Evolutionary conservation across 208 protist genomes (phyloP).

Genomic region (Leishmania tarentolae): DNA sequence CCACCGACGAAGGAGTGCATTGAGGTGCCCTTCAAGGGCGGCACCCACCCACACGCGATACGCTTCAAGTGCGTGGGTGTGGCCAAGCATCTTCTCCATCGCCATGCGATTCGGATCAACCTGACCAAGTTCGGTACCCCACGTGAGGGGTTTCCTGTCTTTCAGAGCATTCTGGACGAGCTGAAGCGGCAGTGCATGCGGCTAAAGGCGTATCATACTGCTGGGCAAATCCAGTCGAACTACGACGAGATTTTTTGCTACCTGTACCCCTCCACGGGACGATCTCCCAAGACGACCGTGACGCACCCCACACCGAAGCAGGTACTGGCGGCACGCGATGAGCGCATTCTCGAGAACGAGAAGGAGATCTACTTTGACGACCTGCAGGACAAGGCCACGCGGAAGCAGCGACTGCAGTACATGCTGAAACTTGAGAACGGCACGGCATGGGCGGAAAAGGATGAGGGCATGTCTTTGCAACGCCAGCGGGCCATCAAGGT

Average conservation of each 20-base stretch:
- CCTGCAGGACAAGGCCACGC: conserved; percentile 55
- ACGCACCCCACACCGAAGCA: conserved; percentile 63
- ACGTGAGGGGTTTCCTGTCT: conserved; percentile 82
- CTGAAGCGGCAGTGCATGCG: conserved; percentile 64
- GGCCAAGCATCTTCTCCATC: conserved; percentile 76
- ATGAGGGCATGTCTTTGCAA: conserved; percentile 84
- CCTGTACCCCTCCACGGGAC: conserved; percentile 80
- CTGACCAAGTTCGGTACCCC: conserved; percentile 87
- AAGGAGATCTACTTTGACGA: conserved; percentile 88
- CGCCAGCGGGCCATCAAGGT: conserved; percentile 87
- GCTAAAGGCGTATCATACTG: conserved; percentile 77
- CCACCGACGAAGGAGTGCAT: conserved; percentile 65
- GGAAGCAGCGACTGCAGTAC: conserved; percentile 64
- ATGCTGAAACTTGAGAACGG: conserved; percentile 68
- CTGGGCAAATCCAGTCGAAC: conserved; percentile 61
- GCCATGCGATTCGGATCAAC: conserved; percentile 75
- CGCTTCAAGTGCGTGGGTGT: conserved; percentile 87
- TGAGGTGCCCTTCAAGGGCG: conserved; percentile 85
- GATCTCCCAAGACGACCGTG: conserved; percentile 82
- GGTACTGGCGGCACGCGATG: conserved; percentile 59
- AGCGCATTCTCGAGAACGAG: conserved; percentile 67
- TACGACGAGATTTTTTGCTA: conserved; percentile 89
- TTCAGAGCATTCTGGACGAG: conserved; percentile 83
- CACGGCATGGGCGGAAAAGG: conserved; percentile 84
- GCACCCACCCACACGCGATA: conserved; percentile 85